phyloP scores from a whole-genome alignment of 2,329 filamentous ascomycete genomes.

The Akanthomyces uredinophilus region DNA sequence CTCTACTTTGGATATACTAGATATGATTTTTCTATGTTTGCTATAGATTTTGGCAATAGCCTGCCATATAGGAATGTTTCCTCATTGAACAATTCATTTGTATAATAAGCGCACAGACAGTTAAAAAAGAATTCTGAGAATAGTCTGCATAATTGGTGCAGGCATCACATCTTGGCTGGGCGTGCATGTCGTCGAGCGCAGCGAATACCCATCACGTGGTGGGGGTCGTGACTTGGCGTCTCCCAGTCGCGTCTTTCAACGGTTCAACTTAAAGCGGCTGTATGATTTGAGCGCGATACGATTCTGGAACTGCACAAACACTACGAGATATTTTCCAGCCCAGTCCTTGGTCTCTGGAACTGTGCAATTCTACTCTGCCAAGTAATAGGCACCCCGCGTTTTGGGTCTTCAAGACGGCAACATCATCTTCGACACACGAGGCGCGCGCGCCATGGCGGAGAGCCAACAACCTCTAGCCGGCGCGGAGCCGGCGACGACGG shows the following conservation, averaged over 20 bases:
- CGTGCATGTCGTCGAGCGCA: background rate
- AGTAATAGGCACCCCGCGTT: too few species aligned
- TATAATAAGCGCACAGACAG: too few species aligned
- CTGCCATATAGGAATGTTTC: background rate
- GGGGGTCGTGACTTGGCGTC: constrained; percentile 3
- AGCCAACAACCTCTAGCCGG: background rate
- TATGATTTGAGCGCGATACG: too few species aligned
- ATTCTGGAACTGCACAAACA: too few species aligned
- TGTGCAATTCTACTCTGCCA: too few species aligned
- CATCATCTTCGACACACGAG: background rate
- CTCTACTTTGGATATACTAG: constrained; percentile 8
- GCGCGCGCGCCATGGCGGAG: background rate
- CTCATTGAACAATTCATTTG: background rate
- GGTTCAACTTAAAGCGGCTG: background rate
- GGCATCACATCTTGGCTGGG: background rate
- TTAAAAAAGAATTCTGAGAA: too few species aligned
- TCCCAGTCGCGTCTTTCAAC: constrained; percentile 8
- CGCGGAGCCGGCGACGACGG: background rate
- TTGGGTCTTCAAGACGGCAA: too few species aligned
- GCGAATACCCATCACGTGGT: constrained; percentile 7
- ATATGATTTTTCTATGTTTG: background rate
- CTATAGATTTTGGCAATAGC: background rate
- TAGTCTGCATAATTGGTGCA: too few species aligned
- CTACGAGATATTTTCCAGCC: too few species aligned
- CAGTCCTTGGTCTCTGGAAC: too few species aligned